phyloP scores from a whole-genome alignment of 192 early-diverging fungal genomes.

The Geranomyces variabilis region DNA sequence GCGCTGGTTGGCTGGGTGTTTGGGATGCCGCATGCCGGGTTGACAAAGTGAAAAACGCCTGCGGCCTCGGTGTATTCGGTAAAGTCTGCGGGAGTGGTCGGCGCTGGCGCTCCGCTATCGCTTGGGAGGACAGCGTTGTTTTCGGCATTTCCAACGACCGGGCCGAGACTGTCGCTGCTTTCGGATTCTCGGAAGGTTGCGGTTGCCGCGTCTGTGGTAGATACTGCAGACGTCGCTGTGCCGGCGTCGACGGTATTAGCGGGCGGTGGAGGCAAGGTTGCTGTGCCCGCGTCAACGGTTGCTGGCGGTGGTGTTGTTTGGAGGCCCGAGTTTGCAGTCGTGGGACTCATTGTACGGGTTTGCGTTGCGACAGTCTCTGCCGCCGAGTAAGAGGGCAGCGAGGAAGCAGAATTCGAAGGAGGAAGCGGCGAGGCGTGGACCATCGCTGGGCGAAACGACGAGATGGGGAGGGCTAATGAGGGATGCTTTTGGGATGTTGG shows the following conservation, averaged over 20 bases:
- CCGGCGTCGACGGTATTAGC: background rate
- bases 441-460: no score
- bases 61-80: constrained; percentile 3
- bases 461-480: no score
- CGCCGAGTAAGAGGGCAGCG: background rate
- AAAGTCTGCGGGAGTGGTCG: constrained; percentile 7
- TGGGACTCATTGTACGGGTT: background rate
- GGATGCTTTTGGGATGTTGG: no score
- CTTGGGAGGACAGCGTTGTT: constrained; percentile 1
- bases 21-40: constrained; percentile 17
- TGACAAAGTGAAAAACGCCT: constrained; percentile 11
- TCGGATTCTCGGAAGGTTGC: background rate
- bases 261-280: background rate
- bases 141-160: constrained; percentile 1
- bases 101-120: background rate
- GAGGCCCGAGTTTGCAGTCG: no score
- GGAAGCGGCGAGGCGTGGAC: no score
- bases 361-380: constrained; percentile 8
- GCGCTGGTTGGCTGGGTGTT: constrained; percentile 17
- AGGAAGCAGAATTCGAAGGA: no score
- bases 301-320: background rate
- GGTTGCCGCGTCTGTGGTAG: background rate
- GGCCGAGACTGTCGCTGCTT: background rate
- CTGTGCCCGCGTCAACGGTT: background rate
- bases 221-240: background rate